Evolutionary conservation across 2,329 filamentous ascomycete species (phyloP), one percentile per base, ranked within the genome.

Genomic region (Emydomyces testavorans): DNA sequence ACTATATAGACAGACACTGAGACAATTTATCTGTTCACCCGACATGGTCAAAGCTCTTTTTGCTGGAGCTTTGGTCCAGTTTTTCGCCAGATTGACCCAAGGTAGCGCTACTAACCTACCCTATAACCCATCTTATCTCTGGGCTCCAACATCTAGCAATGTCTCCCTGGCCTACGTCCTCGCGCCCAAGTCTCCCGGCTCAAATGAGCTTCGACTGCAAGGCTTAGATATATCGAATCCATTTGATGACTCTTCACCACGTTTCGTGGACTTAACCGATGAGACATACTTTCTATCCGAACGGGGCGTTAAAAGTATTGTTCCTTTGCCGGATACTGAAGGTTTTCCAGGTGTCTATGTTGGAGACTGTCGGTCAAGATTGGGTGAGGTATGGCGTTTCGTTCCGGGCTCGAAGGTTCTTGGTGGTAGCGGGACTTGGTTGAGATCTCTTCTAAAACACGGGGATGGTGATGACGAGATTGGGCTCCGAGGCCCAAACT

Each of bases 331-430:
- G 26, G 78, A 83, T 39, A 49, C 75, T 36, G 73, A 78, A 58
- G 86, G 85, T 13, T 77, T 80, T 8, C 74, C 95, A 23, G 75
- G 79, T 2, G 79, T 92, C 1, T 83, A 87, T 48, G 73, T 81
- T 0, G 89, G 90, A 2, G 73, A 82, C 53, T 95, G 90, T 60
- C 49, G 44, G 31, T 49, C 49, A 10, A 38, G 35, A n/a, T 16
- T 36, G 10, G 48, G 44, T 10, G 42, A 49, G 21, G 26, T 56
- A 18, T 56, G 52, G 53, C 35, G 43, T 18, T 46, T 49, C 29
- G 13, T 45, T 5, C 50, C 44, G 8, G 67, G 72, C 1, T 69
- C 77, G 10, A 64, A 74, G 28, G 59, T 93, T 48, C 94, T 86
- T 86, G 77, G 70, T 18, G 69, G 6, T 71, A 74, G 73, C 60